Evolutionary conservation across 768 basidiomycete genomes (phyloP).

Genomic region (Lactarius hatsudake): DNA sequence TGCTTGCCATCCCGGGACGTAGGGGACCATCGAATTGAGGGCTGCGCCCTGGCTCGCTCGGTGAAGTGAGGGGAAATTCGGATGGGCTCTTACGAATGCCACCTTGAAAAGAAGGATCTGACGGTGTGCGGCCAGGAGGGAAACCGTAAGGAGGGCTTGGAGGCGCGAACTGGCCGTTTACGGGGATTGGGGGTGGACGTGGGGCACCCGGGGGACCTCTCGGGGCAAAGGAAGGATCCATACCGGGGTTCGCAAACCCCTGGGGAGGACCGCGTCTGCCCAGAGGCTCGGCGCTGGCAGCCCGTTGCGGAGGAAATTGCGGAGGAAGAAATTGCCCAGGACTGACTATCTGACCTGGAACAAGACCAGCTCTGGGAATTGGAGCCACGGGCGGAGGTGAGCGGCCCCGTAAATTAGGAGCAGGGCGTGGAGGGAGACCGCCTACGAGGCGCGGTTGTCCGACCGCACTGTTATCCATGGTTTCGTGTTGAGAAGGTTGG

Average conservation of each 20-base stretch:
- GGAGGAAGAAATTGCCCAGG: constrained; percentile 29
- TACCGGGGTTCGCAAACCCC: not conserved
- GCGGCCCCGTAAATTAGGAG: not conserved
- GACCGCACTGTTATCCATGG: not conserved
- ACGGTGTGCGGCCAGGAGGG: constrained; percentile 28
- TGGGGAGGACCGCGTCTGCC: constrained; percentile 18
- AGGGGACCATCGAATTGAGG: constrained; percentile 37
- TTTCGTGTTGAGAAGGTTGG: constrained; percentile 30
- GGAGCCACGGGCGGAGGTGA: constrained; percentile 7
- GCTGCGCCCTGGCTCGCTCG: constrained; percentile 35
- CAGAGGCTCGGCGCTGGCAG: constrained; percentile 18
- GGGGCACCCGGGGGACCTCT: constrained; percentile 3
- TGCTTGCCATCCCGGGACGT: constrained; percentile 37
- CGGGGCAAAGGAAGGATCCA: constrained; percentile 6
- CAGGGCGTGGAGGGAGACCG: constrained; percentile 1
- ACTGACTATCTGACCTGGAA: constrained; percentile 17
- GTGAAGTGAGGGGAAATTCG: constrained; percentile 55
- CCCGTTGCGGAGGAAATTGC: constrained; percentile 25
- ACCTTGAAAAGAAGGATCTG: constrained; percentile 33
- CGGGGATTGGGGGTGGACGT: constrained; percentile 4
- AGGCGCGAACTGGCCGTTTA: constrained; percentile 6
- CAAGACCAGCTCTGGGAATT: constrained; percentile 1
- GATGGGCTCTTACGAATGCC: constrained; percentile 54
- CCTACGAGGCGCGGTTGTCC: not conserved
- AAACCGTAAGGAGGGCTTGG: constrained; percentile 9